A percentile compares a stretch with the other conserved stretches of the same genome.
Conservation (phyloP, 805 yeast species). For the Alloascoidea hylecoeti region DNA sequence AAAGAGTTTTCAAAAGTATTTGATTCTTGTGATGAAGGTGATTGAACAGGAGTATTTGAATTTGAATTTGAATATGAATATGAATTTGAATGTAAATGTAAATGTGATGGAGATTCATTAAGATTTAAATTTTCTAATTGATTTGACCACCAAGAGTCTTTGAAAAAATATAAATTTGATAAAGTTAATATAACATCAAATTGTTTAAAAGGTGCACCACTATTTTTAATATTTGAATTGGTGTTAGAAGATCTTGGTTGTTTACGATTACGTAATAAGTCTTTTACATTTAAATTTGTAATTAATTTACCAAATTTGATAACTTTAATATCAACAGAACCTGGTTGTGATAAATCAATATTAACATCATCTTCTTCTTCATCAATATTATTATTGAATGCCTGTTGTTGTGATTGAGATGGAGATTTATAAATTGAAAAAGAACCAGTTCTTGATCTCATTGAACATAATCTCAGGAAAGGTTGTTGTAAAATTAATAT, state of each 20-base stretch:
- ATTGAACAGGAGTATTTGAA: neutral
- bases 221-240: no score
- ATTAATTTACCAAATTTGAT: constrained; percentile 22
- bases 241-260: constrained; percentile 15
- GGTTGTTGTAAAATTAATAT: neutral
- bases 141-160: constrained; percentile 21
- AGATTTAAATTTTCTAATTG: constrained; percentile 1
- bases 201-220: constrained; percentile 20
- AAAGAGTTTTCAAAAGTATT: no score
- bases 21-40: neutral
- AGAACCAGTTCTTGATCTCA: neutral
- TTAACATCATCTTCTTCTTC: constrained; percentile 11
- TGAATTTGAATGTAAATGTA: neutral
- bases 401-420: neutral
- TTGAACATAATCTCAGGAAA: neutral
- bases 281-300: no score
- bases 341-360: constrained; percentile 17
- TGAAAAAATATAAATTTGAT: constrained; percentile 24
- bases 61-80: neutral
- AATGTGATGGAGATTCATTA: neutral
- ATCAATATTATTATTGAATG: constrained; percentile 9
- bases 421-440: neutral
- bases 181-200: constrained; percentile 27
- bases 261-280: constrained; percentile 20
- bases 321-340: constrained; percentile 20